A percentile compares a stretch with the other conserved stretches of the same genome.
These are phyloP conservation scores for Fraxinus albicans DNA, from an alignment of 305 asterid species.

Conservation along the genomic window DNA sequence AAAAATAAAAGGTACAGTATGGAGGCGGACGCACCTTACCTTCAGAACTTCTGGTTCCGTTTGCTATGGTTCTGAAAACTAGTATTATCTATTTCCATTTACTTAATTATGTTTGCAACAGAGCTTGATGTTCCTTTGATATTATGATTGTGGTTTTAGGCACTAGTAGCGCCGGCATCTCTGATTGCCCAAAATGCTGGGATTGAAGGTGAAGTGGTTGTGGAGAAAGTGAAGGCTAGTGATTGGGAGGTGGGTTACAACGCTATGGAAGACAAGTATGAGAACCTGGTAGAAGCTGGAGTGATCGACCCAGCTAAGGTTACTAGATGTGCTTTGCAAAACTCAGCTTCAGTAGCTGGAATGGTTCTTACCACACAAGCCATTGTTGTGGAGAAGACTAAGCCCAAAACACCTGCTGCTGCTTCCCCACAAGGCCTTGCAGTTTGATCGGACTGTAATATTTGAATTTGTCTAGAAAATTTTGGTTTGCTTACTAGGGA, in stretches of 20 bases:
- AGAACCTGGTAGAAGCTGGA: slow-evolving; percentile 79
- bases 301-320: slow-evolving; percentile 97
- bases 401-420: slow-evolving; percentile 39
- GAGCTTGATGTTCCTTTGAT: too few relatives aligned
- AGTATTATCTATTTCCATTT: too few relatives aligned
- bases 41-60: too few relatives aligned
- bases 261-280: slow-evolving; percentile 79
- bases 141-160: slow-evolving; percentile 39
- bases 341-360: slow-evolving; percentile 94
- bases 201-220: slow-evolving; percentile 80
- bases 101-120: too few relatives aligned
- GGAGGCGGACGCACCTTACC: too few relatives aligned
- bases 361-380: slow-evolving; percentile 98
- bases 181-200: slow-evolving; percentile 94
- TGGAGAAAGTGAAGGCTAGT: slow-evolving; percentile 17
- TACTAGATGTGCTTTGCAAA: slow-evolving; percentile 90
- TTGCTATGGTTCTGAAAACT: too few relatives aligned
- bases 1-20: too few relatives aligned
- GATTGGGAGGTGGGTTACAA: slow-evolving; percentile 94
- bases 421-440: slow-evolving; percentile 35
- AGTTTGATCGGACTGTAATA: slow-evolving; percentile 27
- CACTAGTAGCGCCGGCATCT: slow-evolving; percentile 74
- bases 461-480: neutral
- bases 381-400: slow-evolving; percentile 76
- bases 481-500: neutral